Base-by-base conservation (phyloP, 208 protist genomes). In the Blechomonas ayalai region DNA sequence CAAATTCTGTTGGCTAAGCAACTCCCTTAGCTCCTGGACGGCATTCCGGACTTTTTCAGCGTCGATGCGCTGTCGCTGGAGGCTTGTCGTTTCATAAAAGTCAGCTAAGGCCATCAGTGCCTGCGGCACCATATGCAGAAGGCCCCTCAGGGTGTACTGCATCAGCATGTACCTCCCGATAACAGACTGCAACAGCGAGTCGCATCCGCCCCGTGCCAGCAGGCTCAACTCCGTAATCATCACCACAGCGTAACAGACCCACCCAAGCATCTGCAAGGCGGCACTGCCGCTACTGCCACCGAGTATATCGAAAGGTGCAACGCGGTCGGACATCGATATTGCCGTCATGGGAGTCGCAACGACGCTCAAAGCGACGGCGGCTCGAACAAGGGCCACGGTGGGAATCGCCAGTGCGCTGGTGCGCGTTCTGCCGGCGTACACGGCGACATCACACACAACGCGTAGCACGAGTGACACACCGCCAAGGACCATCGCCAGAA, bases 181-280 rank as follows among this genome's bases (percentile, higher is more conserved):
- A 25, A 22, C 48, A 13, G 41, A 26, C 34, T 43, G 55, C 28
- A 45, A n/a, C 26, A 65, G 18, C 15, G 55, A 18, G 34, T n/a
- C n/a, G n/a, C n/a, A n/a, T n/a, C n/a, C n/a, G n/a, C n/a, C n/a
- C n/a, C n/a, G n/a, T n/a, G n/a, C n/a, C n/a, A n/a, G n/a, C n/a
- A n/a, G n/a, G n/a, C n/a, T n/a, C n/a, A n/a, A n/a, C n/a, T n/a
- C n/a, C n/a, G n/a, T n/a, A n/a, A 90, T 52, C 12, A 71, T 24
- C 37, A 68, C 73, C 6, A 64, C 40, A 3, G 74, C 58, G 58
- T 88, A 86, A 7, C 72, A 12, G 39, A 56, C 66, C 80, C 84
- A 92, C 20, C 79, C 80, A 7, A 89, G 49, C 40, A 73, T 63
- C 53, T 92, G 79, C 46, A 89, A 39, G 2, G 77, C 84, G 2